Percentiles rank a stretch among this genome's conserved stretches.
These are phyloP conservation scores for Sporothrix curviconia DNA, from an alignment of 2,329 filamentous ascomycete genomes.

Conservation along the genomic window DNA sequence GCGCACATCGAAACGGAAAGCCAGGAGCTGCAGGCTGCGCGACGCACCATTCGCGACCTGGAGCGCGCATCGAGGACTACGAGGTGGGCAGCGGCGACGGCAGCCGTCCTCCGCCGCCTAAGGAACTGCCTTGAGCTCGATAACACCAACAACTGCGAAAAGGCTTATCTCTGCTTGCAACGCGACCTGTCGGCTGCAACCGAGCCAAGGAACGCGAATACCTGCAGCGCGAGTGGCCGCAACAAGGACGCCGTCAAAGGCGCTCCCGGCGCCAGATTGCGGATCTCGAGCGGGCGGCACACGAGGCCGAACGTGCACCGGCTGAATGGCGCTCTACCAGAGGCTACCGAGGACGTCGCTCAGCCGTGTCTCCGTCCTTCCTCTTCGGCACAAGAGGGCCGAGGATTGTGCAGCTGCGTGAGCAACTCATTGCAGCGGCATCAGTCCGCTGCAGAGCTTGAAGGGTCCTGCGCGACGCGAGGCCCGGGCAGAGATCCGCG, in stretches of 20 bases:
- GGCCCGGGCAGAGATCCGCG: conserved; percentile 38
- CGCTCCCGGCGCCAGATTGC: conserved; percentile 58
- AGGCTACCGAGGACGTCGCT: conserved; percentile 38
- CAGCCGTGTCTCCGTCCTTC: conserved; percentile 20
- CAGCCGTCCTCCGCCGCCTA: conserved; percentile 25
- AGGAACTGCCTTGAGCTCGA: conserved; percentile 19
- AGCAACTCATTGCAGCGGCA: conserved; percentile 56
- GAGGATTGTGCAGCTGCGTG: conserved; percentile 54
- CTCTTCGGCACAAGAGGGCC: conserved; percentile 38
- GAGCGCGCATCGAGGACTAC: conserved; percentile 54
- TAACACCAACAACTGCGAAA: conserved; percentile 40
- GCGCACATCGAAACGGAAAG: conserved; percentile 41
- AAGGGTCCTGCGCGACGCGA: conserved; percentile 44
- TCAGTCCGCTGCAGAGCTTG: conserved; percentile 51
- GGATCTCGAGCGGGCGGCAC: conserved; percentile 60
- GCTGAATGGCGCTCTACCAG: conserved; percentile 38
- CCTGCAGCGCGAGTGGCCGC: conserved; percentile 57
- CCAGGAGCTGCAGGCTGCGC: conserved; percentile 51
- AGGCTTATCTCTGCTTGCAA: conserved; percentile 54
- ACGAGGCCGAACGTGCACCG: conserved; percentile 54
- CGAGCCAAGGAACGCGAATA: conserved; percentile 61
- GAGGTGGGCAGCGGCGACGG: conserved; percentile 33
- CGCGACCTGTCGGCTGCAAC: conserved; percentile 56
- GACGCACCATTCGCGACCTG: conserved; percentile 58
- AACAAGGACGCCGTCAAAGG: conserved; percentile 57